Evolutionary conservation across 2,329 filamentous ascomycete genomes (phyloP), one percentile per base, ranked within the genome.

Genomic region (Penicillium sclerotiorum): DNA sequence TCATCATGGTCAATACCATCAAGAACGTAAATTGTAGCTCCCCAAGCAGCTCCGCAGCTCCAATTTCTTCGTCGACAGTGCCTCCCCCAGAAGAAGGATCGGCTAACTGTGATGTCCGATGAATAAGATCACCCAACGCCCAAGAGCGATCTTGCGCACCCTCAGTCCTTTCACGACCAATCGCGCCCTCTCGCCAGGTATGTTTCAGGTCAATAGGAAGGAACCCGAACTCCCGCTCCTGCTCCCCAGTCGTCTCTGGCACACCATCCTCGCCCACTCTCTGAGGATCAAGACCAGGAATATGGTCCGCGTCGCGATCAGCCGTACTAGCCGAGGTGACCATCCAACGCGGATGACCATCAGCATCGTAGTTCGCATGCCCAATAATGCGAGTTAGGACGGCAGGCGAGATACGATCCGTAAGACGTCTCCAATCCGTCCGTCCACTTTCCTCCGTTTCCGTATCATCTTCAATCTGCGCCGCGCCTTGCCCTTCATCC

Each of bases 1-100:
- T 87, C 72, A 84, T 84, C 54, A 86, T 71, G 5, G 82, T 84
- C 50, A 86, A 61, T 2, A 83, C 74, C 79, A 83, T 85, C 8
- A 86, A 66, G 58, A 86, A 86, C 25, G 76, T 77, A 59, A 86
- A 83, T 56, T 86, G 82, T 47, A 86, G 60, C 59, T 86, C 84
- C 13, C 82, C 84, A 12, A 86, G 63, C 2, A 79, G 45, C 35
- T 76, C 67, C 6, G 51, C 46, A 52, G 75, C 73, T 8, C 71
- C 68, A 3, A 48, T 40, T 12, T 44, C 50, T 21, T 53, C 57
- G 46, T 49, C 53, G 15, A 55, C 58, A 11, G 73, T 65, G 43
- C 67, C 64, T 32, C 72, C 68, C 7, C 51, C 38, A 50, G 60
- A 17, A 44, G 49, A 48, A 2, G 50, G 41, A 25, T 47, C 48